Evolutionary conservation across 306 rosid genomes (phyloP), one percentile per base, ranked within the genome.

Genomic region (Vigna reflexopilosa): DNA sequence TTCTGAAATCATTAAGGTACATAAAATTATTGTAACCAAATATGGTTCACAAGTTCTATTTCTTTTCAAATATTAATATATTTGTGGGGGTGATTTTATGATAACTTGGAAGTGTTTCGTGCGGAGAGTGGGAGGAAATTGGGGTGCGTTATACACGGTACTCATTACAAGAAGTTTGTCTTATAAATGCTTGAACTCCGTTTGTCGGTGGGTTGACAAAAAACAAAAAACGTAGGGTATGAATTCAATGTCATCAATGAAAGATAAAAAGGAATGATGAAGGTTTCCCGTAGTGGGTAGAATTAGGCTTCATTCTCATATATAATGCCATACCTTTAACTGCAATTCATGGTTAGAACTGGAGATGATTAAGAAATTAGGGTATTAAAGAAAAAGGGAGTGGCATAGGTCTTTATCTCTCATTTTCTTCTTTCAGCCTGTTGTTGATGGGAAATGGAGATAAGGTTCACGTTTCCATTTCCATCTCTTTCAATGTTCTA

Each of bases 1-100:
- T 9, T 95, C 99, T 34, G 96, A 93, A 59, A 84, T 95, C 93
- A 91, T 95, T 70, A 95, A 95, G 98, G 99, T 95, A 78, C 49
- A 67, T 67, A 7, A 63, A 14, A 7, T 49, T n/a, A 56, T 17
- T 57, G 9, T 14, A 24, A 57, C 63, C 48, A 67, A 32, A 1
- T 9, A 26, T 52, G n/a, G n/a, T 36, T 65, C 55, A 65, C 11
- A 55, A 30, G 34, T 30, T 30, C 1, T 30, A 30, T 30, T 30
- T 30, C 1, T 28, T 8, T n/a, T 40, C 20, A 66, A 28, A 70
- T 61, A 26, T 26, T 26, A 2, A 26, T 26, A 30, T 30, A 30
- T 30, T 61, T 70, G 42, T 34, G 45, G 28, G 12, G 40, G 70
- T 17, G 57, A 70, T 20, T 69, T 58, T 54, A 47, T 48, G 42